These are phyloP conservation scores for Chimonanthus salicifolius DNA, from an alignment of 164 flowering plant genomes.

Conservation along the genomic window DNA sequence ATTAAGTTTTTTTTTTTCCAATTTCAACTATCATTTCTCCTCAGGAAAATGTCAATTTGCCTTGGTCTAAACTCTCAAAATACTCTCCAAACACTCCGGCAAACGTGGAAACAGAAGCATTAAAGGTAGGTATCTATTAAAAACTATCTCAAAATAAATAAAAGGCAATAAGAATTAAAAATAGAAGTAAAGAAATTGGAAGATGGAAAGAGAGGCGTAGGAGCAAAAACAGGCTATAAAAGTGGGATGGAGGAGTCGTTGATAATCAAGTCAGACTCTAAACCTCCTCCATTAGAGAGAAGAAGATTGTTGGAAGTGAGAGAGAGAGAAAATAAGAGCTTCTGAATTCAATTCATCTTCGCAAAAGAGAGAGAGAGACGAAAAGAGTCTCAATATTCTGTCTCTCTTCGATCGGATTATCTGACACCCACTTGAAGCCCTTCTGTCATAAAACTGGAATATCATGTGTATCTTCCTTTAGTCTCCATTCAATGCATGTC, in stretches of 20 bases:
- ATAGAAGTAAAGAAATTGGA: not conserved
- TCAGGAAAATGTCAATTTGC: too few relatives aligned
- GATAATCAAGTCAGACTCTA: conserved; percentile 27
- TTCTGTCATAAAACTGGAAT: conserved; percentile 6
- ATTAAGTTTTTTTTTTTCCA: too few relatives aligned
- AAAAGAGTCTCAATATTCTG: not conserved
- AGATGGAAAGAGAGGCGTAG: not conserved
- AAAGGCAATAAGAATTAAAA: too few relatives aligned
- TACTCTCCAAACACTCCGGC: too few relatives aligned
- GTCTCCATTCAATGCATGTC: conserved; percentile 21
- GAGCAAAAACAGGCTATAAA: conserved; percentile 55
- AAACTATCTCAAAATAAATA: too few relatives aligned
- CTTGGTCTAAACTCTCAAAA: too few relatives aligned
- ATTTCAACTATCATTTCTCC: too few relatives aligned
- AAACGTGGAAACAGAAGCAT: too few relatives aligned
- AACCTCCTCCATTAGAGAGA: not conserved
- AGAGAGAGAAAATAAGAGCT: not conserved
- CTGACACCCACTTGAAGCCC: conserved; percentile 10
- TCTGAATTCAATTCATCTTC: not conserved
- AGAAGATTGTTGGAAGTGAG: not conserved
- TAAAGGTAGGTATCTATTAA: too few relatives aligned
- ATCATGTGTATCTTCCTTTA: conserved; percentile 10
- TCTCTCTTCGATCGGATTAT: conserved; percentile 5
- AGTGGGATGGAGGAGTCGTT: conserved; percentile 34
- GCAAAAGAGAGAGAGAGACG: too few relatives aligned